Evolutionary conservation across 148 eudicot species (phyloP).

Genomic region (Polygonum aviculare): DNA sequence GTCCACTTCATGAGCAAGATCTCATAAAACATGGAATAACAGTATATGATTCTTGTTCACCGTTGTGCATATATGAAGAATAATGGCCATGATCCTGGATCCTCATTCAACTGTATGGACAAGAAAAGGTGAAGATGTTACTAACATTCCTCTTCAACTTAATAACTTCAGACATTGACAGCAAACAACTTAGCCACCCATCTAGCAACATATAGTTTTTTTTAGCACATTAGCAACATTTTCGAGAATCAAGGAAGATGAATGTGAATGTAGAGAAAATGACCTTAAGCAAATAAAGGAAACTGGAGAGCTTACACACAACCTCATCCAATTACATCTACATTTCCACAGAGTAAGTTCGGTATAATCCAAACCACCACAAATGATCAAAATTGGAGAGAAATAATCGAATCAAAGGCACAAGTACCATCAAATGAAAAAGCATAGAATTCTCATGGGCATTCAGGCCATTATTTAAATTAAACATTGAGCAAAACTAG

Average conservation of each 20-base stretch:
- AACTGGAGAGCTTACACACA: too few species aligned
- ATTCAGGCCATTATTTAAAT: too few species aligned
- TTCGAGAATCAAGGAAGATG: background rate
- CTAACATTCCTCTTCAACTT: background rate
- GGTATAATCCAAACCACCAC: background rate
- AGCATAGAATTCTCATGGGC: too few species aligned
- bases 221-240: background rate
- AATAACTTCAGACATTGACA: background rate
- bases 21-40: background rate
- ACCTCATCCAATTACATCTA: too few species aligned
- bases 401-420: background rate
- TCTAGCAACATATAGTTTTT: too few species aligned
- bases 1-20: slow-evolving; percentile 10
- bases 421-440: too few species aligned
- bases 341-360: background rate
- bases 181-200: background rate
- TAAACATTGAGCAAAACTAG: too few species aligned
- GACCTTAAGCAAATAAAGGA: too few species aligned
- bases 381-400: background rate
- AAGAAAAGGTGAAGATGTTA: background rate
- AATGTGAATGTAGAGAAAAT: too few species aligned
- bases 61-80: background rate
- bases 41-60: slow-evolving; percentile 1
- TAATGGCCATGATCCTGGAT: slow-evolving; percentile 2
- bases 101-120: slow-evolving; percentile 5